These are phyloP conservation scores for Coffea eugenioides DNA, from an alignment of 257 asterid species.

Conservation along the genomic window DNA sequence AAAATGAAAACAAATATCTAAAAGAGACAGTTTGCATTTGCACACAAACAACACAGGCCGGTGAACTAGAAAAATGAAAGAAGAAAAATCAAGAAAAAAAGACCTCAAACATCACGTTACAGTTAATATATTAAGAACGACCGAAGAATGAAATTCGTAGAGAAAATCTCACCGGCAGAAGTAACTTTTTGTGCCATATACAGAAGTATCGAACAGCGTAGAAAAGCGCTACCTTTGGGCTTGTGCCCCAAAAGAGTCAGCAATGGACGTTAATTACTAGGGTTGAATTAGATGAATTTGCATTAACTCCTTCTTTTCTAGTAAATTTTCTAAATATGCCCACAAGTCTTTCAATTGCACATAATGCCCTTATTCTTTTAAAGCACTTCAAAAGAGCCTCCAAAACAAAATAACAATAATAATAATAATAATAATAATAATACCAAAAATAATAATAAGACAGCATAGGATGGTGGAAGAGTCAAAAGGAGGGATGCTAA, in stretches of 20 bases:
- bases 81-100: background rate
- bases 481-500: too few species aligned
- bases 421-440: too few species aligned
- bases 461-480: too few species aligned
- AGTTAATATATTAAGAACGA: background rate
- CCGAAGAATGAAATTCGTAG: background rate
- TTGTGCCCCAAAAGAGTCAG: background rate
- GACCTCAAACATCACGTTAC: background rate
- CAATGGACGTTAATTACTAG: constrained; percentile 21
- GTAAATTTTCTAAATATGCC: background rate
- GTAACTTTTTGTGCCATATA: background rate
- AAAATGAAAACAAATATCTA: background rate
- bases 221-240: background rate
- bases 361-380: background rate
- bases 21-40: background rate
- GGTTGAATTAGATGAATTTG: constrained; percentile 8
- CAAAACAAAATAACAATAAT: background rate
- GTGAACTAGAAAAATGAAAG: background rate
- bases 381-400: background rate
- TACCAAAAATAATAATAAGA: too few species aligned
- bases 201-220: background rate
- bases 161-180: background rate
- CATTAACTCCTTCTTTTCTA: constrained; percentile 4
- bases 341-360: background rate
- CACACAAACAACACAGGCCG: too few species aligned